Conservation (phyloP, 169 alveolate genomes). For the Prorocentrum cordatum region DNA sequence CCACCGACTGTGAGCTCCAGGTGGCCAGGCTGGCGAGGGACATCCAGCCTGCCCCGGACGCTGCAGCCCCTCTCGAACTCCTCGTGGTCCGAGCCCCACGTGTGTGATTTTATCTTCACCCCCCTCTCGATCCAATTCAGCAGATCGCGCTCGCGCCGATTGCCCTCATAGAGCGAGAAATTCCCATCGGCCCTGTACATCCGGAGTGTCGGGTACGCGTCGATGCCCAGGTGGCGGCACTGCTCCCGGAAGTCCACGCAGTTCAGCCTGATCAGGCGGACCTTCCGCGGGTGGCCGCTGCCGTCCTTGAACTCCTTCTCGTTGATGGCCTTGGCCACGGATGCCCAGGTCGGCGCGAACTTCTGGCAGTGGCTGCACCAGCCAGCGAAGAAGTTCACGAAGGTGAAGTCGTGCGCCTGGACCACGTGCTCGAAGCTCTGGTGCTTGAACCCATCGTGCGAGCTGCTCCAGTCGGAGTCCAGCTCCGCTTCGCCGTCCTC, state of each 20-base stretch:
- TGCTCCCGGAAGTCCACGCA: slow-evolving; percentile 47
- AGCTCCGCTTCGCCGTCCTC: not conserved
- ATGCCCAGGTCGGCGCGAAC: slow-evolving; percentile 41
- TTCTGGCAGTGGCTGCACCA: slow-evolving; percentile 61
- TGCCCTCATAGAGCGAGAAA: slow-evolving; percentile 36
- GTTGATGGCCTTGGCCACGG: not conserved
- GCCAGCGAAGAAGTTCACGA: slow-evolving; percentile 47
- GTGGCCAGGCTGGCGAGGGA: not conserved
- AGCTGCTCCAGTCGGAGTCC: slow-evolving; percentile 32
- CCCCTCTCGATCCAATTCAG: too few relatives aligned
- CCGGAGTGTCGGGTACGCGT: slow-evolving; percentile 47
- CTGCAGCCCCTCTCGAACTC: too few relatives aligned
- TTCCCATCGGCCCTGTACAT: slow-evolving; percentile 44
- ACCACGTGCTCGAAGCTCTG: slow-evolving; percentile 45
- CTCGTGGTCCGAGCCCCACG: too few relatives aligned
- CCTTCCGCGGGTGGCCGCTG: too few relatives aligned
- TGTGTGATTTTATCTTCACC: too few relatives aligned
- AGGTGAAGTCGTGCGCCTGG: slow-evolving; percentile 46
- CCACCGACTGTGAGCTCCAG: slow-evolving; percentile 60
- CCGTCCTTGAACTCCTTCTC: too few relatives aligned
- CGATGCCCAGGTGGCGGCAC: slow-evolving; percentile 21
- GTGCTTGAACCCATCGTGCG: slow-evolving; percentile 50
- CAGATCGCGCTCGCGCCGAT: slow-evolving; percentile 17
- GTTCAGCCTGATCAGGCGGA: too few relatives aligned
- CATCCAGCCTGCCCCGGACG: too few relatives aligned